A percentile compares a stretch with the other conserved stretches of the same genome.
phyloP scores from a whole-genome alignment of 768 basidiomycete genomes.

The Kwoniella shandongensis region DNA sequence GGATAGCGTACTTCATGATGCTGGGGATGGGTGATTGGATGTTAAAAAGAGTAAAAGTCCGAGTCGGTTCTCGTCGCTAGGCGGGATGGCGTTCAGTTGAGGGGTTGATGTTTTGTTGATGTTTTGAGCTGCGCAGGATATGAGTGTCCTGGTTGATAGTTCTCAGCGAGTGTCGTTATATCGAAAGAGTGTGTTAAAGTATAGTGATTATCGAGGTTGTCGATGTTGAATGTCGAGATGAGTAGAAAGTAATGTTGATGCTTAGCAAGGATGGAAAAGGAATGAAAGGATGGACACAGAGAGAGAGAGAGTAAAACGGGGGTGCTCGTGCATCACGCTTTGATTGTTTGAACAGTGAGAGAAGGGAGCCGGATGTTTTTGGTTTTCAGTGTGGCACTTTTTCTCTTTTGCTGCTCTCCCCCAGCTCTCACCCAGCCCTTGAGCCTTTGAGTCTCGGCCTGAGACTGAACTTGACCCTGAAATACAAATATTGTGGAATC shows the following conservation, averaged over 20 bases:
- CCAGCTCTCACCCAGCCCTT: not conserved
- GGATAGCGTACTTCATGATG: constrained; percentile 27
- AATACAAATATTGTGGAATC: not conserved
- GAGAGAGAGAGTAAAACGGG: not conserved
- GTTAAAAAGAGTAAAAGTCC: not conserved
- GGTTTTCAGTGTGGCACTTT: not conserved
- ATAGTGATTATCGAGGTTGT: not conserved
- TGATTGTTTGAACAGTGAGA: too few relatives aligned
- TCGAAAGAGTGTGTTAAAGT: not conserved
- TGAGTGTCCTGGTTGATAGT: not conserved
- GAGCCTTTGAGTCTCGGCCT: too few relatives aligned
- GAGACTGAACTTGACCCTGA: not conserved
- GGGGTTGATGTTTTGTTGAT: not conserved
- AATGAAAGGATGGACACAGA: not conserved
- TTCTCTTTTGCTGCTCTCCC: too few relatives aligned
- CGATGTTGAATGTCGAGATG: not conserved
- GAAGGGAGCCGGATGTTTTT: too few relatives aligned
- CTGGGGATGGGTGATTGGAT: not conserved
- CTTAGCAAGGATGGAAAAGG: too few relatives aligned
- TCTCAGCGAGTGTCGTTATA: not conserved
- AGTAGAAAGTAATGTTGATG: constrained; percentile 8
- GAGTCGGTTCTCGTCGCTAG: not conserved
- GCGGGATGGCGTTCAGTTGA: not conserved
- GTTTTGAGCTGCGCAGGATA: not conserved
- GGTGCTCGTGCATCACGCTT: not conserved